These are phyloP conservation scores for Abrus pulchellus DNA, from an alignment of 306 rosid species.

Conservation along the genomic window DNA sequence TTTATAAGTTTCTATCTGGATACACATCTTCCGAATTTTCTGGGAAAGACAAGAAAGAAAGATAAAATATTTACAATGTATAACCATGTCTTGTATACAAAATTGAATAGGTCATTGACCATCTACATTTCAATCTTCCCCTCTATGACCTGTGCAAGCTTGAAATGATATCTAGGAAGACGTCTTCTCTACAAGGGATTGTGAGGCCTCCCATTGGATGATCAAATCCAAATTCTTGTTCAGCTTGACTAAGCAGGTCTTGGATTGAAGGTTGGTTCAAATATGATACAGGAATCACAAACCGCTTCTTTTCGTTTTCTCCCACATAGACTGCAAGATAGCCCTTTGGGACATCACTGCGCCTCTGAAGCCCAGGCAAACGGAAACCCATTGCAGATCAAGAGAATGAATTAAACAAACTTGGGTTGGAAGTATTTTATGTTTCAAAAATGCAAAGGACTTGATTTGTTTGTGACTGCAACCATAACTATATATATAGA, in stretches of 20 bases:
- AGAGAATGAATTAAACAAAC: background rate
- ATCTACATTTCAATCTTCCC: slow-evolving; percentile 9
- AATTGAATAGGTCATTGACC: slow-evolving; percentile 3
- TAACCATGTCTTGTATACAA: background rate
- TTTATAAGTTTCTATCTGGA: background rate
- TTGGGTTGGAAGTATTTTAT: slow-evolving; percentile 1
- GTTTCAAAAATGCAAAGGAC: slow-evolving; percentile 13
- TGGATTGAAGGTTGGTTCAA: slow-evolving; percentile 52
- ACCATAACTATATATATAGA: slow-evolving; percentile 17
- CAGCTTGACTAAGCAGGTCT: slow-evolving; percentile 37
- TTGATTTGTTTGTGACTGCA: slow-evolving; percentile 22
- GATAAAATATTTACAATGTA: slow-evolving; percentile 1
- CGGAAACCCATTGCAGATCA: slow-evolving; percentile 41
- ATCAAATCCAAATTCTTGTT: slow-evolving; percentile 56
- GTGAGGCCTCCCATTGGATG: slow-evolving; percentile 62
- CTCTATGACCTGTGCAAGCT: slow-evolving; percentile 7
- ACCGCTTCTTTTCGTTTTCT: slow-evolving; percentile 50
- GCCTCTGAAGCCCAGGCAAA: slow-evolving; percentile 40
- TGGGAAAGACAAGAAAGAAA: background rate
- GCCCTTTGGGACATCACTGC: slow-evolving; percentile 53
- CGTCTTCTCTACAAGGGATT: slow-evolving; percentile 55
- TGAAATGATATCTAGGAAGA: slow-evolving; percentile 47
- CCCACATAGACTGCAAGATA: slow-evolving; percentile 54
- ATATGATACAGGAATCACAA: slow-evolving; percentile 49
- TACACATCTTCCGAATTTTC: background rate